A percentile compares a stretch with the other conserved stretches of the same genome.
Conservation (phyloP, 768 basidiomycete species). For the Hortiboletus campestris region DNA sequence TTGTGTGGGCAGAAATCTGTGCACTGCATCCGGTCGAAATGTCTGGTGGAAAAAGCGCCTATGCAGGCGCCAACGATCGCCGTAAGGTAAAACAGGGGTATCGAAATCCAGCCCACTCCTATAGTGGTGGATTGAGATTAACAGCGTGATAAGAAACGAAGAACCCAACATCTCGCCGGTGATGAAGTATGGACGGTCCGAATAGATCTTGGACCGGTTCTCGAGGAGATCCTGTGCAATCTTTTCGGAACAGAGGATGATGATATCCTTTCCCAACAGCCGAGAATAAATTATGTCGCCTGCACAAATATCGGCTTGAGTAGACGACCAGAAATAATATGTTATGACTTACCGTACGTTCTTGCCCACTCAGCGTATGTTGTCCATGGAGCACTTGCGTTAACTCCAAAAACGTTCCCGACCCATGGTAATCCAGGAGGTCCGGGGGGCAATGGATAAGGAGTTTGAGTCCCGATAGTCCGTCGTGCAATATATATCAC, state of each 20-base stretch:
- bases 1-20: neutral
- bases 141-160: neutral
- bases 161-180: neutral
- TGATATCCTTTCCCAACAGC: conserved; percentile 3
- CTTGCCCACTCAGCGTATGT: conserved; percentile 12
- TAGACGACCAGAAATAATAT: neutral
- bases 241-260: conserved; percentile 12
- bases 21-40: neutral
- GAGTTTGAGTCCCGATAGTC: neutral
- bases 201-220: conserved; percentile 1
- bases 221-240: conserved; percentile 7
- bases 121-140: neutral
- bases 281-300: conserved; percentile 3
- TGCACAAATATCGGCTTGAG: neutral
- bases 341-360: conserved; percentile 2
- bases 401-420: conserved; percentile 3
- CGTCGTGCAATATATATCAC: neutral
- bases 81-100: neutral
- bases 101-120: conserved; percentile 5
- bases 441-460: neutral
- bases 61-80: conserved; percentile 14
- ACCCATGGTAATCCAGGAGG: conserved; percentile 9
- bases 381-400: conserved; percentile 4
- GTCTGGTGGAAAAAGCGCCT: conserved; percentile 16
- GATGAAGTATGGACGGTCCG: conserved; percentile 4